phyloP scores from a whole-genome alignment of 768 basidiomycete genomes.

The Auricularia heimuer region DNA sequence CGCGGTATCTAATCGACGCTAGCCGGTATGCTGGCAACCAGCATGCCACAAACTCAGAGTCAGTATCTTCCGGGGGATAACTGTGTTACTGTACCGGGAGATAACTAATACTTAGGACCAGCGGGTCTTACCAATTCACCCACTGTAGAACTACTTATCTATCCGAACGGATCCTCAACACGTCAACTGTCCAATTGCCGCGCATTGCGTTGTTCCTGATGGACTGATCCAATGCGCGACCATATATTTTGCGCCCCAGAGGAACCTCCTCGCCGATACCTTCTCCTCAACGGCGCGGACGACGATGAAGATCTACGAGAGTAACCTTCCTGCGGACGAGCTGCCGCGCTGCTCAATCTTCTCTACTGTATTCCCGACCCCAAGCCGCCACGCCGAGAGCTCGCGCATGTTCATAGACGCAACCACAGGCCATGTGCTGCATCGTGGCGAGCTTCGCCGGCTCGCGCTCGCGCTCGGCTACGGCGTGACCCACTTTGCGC shows the following conservation, averaged over 20 bases:
- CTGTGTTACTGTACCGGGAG: too few species aligned
- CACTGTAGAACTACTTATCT: too few species aligned
- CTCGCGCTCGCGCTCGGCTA: slow-evolving; percentile 49
- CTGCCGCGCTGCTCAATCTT: slow-evolving; percentile 38
- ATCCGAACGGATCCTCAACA: too few species aligned
- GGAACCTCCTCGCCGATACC: not conserved
- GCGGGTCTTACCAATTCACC: too few species aligned
- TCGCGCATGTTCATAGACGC: slow-evolving; percentile 60
- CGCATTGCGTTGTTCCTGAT: too few species aligned
- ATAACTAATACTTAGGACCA: too few species aligned
- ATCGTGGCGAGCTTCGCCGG: slow-evolving; percentile 43
- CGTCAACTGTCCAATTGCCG: too few species aligned
- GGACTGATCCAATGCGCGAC: too few species aligned
- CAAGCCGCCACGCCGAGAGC: slow-evolving; percentile 35
- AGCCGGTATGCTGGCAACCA: too few species aligned
- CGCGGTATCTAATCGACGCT: too few species aligned
- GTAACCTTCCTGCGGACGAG: slow-evolving; percentile 29
- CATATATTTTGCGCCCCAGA: not conserved
- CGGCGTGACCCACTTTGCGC: slow-evolving; percentile 22
- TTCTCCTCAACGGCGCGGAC: not conserved
- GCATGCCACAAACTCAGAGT: too few species aligned
- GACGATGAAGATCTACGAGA: slow-evolving; percentile 33
- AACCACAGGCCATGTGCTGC: slow-evolving; percentile 41
- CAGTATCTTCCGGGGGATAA: too few species aligned
- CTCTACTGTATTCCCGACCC: slow-evolving; percentile 34